Base-by-base conservation (phyloP, 164 flowering plant genomes). In the Magnolia kwangsiensis region DNA sequence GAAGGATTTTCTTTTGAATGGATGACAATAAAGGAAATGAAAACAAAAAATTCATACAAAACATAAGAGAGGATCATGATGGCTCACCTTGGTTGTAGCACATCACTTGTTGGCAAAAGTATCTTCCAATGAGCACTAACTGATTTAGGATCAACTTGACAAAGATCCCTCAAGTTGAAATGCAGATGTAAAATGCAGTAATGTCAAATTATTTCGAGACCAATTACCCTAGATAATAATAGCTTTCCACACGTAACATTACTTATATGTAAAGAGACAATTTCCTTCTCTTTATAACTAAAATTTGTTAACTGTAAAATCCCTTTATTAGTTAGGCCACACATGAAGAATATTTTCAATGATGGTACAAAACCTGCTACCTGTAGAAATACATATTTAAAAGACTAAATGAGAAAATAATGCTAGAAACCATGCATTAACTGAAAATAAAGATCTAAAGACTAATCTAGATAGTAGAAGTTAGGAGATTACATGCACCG, bases 291-390 rank as follows among this genome's bases (percentile, higher is more conserved):
- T 23, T 23, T 84, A 51, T 63, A 64, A 77, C 63, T 72, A 81
- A 67, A 64, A 51, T 74, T 69, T 55, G 78, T 72, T 72, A 23
- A 77, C 19, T 74, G 51, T 67, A 76, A 49, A 20, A 78, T 79
- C 13, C 84, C 51, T 58, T 23, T 23, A 23, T 23, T 23, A 23
- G 24, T 23, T 23, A 23, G 24, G 24, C 24, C 24, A 23, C 1
- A 23, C 24, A 23, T 23, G 24, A 23, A 23, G 24, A 23, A 23
- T 23, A 23, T 23, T 23, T 23, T 0, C 79, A 96, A 80, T 61
- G 93, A 81, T 58, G 92, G 91, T 24, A 91, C 88, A 80, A 92
- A 88, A 79, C 92, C 89, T 18, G 96, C 85, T 74, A 95, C 90
- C 99, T 95, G 82, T 51, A 82, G 76, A 75, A 66, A 67, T 63